phyloP scores from a whole-genome alignment of 768 basidiomycete genomes.

The Termitomyces sp. region DNA sequence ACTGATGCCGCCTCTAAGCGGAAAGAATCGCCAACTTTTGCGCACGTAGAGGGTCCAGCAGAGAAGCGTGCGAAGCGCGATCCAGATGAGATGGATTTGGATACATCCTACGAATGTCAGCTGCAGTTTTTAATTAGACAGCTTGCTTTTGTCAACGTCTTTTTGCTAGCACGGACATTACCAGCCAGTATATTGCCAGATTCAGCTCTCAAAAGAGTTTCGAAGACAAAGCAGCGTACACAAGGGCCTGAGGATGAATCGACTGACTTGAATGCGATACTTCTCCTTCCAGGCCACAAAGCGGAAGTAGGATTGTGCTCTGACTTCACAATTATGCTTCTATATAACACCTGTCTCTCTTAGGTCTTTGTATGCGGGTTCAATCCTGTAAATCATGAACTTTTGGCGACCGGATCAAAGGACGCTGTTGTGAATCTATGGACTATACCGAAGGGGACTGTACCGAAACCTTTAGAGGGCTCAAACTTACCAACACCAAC shows the following conservation, averaged over 20 bases:
- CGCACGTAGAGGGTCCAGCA: constrained; percentile 38
- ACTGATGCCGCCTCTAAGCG: constrained; percentile 35
- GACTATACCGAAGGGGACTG: constrained; percentile 53
- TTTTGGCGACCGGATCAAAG: constrained; percentile 77
- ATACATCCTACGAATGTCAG: constrained; percentile 29
- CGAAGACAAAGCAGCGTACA: constrained; percentile 28
- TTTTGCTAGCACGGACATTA: background rate
- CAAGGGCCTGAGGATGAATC: constrained; percentile 38
- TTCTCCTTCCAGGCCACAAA: constrained; percentile 52
- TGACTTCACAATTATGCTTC: background rate
- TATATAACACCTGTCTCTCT: background rate
- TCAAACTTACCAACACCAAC: constrained; percentile 20
- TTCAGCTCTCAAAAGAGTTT: constrained; percentile 17
- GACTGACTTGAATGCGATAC: constrained; percentile 35
- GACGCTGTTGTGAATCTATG: constrained; percentile 73
- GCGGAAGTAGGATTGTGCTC: constrained; percentile 39
- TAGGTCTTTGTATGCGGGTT: constrained; percentile 82
- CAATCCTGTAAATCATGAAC: constrained; percentile 55
- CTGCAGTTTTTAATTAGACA: constrained; percentile 1
- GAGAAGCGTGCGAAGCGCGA: constrained; percentile 63
- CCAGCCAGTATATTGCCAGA: background rate
- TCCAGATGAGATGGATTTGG: constrained; percentile 42
- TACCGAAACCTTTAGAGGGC: constrained; percentile 37
- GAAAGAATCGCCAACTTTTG: constrained; percentile 41
- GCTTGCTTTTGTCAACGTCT: background rate